Base-by-base conservation (phyloP, 352 stramenopile genomes). In the Phytophthora brassicae region DNA sequence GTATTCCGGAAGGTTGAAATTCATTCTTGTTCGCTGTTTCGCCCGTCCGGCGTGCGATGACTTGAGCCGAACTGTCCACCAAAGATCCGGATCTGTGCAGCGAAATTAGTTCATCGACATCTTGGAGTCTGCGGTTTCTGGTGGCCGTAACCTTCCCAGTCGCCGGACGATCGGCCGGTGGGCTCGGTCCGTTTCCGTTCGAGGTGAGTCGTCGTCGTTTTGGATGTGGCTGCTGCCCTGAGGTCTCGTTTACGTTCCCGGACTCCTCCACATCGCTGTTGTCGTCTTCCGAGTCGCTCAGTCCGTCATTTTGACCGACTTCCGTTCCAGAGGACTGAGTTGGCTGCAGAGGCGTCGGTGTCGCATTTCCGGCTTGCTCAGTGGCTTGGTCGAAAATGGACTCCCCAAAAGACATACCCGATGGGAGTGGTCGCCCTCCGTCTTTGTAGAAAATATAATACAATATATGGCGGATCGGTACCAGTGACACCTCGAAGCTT, bases 361-460 rank as follows among this genome's bases (percentile, higher is more conserved):
- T 31, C 26, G 26, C 4, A 4, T 31, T 8, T 8, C 26, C 8
- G 8, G 4, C 26, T 31, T 31, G 26, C 4, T 4, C 4, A 8
- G 8, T 31, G 26, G 8, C 31, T 12, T 38, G 7, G 12, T 38
- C 31, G 31, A 38, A 38, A 16, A 38, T 38, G 7, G 31, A n/a
- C 3, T 38, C 31, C 7, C 31, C 31, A 12, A 38, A 38, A 3
- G 4, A 3, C 31, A 38, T 16, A 12, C 31, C 31, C 7, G 31
- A 6, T n/a, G 31, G 49, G 4, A 24, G 49, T 0, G 36, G 2
- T 2, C 22, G 49, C 6, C n/a, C 49, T 28, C 39, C 39, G 23
- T 49, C 41, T 17, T 50, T 48, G 14, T 58, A 58, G 6, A 31
- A 58, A 26, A 44, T 39, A 16, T 58, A 58, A 16, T 58, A 24